Conservation (phyloP, 257 asterid genomes). For the Solanum virginianum region DNA sequence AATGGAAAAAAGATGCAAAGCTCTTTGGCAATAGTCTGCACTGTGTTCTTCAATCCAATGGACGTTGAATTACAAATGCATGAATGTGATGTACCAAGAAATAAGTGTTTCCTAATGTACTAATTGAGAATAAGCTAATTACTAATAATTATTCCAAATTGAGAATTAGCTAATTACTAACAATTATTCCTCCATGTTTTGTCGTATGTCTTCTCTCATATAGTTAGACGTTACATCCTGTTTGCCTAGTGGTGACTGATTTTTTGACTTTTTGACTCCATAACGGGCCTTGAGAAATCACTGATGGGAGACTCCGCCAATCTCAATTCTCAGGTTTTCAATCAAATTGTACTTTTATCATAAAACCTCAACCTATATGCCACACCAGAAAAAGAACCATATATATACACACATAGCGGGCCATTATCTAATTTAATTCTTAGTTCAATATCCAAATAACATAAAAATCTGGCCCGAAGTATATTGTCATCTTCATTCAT, state of each 20-base stretch:
- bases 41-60: background rate
- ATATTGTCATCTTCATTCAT: background rate
- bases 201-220: background rate
- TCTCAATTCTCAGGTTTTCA: background rate
- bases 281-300: background rate
- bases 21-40: background rate
- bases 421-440: background rate
- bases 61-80: background rate
- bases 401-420: background rate
- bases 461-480: background rate
- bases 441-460: background rate
- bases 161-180: background rate
- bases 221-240: background rate
- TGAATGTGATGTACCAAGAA: background rate
- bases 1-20: background rate
- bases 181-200: background rate
- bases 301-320: background rate
- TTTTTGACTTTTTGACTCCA: background rate
- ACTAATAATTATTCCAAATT: background rate
- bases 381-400: background rate
- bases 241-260: background rate
- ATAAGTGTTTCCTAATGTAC: background rate
- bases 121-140: background rate
- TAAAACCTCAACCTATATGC: background rate
- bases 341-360: background rate